Evolutionary conservation across 768 basidiomycete species (phyloP).

Genomic region (Terana coerulea): DNA sequence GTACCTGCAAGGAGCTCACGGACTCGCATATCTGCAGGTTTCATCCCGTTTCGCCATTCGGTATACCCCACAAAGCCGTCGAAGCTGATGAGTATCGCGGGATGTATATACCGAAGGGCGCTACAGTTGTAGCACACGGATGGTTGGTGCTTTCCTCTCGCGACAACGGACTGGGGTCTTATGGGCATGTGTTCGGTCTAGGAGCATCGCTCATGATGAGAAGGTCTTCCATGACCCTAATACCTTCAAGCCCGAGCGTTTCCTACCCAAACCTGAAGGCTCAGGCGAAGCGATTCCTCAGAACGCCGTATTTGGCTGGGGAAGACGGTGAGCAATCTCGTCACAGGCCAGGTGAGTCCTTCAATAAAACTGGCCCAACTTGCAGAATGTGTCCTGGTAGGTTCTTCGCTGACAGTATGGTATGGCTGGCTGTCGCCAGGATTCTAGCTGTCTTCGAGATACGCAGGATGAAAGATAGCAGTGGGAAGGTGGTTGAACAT

Average conservation of each 20-base stretch:
- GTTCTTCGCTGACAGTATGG: constrained; percentile 16
- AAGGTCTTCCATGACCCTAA: constrained; percentile 26
- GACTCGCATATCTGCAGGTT: neutral
- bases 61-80: constrained; percentile 36
- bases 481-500: too few species aligned
- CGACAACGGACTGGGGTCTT: constrained; percentile 24
- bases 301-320: constrained; percentile 8
- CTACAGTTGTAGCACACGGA: constrained; percentile 36
- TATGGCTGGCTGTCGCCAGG: constrained; percentile 18
- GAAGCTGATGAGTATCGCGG: constrained; percentile 40
- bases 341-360: neutral
- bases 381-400: constrained; percentile 21
- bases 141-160: constrained; percentile 27
- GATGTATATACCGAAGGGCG: constrained; percentile 37
- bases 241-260: constrained; percentile 19
- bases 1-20: too few species aligned
- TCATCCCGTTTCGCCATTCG: constrained; percentile 22
- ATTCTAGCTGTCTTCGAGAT: constrained; percentile 20
- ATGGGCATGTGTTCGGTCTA: neutral
- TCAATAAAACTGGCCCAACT: neutral
- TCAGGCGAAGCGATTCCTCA: neutral
- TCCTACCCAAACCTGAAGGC: neutral
- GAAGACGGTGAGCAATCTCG: neutral
- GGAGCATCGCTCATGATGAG: constrained; percentile 23
- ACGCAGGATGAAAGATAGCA: too few species aligned